Conservation (phyloP, 148 eudicot species). For the Silene latifolia region DNA sequence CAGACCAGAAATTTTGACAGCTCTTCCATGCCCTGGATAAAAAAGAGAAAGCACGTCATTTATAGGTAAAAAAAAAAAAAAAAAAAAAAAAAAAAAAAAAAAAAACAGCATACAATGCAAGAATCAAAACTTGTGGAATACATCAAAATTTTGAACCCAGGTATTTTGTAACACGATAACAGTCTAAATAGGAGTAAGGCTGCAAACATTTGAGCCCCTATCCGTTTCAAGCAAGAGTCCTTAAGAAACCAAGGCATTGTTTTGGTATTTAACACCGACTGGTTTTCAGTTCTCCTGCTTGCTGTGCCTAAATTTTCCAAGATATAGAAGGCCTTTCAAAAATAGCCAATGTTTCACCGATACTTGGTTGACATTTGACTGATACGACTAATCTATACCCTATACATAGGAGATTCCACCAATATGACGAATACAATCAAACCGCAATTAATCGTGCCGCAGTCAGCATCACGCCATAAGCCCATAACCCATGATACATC, state of each 20-base stretch:
- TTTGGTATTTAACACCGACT: no score
- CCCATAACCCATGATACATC: not conserved
- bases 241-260: no score
- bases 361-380: not conserved
- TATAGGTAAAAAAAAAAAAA: not conserved
- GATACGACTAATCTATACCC: not conserved
- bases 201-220: no score
- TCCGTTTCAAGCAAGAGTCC: no score
- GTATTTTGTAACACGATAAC: no score
- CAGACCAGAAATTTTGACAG: slow-evolving; percentile 54
- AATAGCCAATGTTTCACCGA: no score
- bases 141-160: not conserved
- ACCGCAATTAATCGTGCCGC: not conserved
- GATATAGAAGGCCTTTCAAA: no score
- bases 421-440: no score
- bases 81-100: not conserved
- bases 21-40: slow-evolving; percentile 58
- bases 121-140: not conserved
- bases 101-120: not conserved
- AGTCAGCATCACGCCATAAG: not conserved
- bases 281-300: no score
- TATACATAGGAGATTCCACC: not conserved
- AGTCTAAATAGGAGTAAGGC: no score
- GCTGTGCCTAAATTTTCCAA: no score
- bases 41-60: slow-evolving; percentile 16